Conservation (phyloP, 1,284 basidiomycete species). For the Fomitopsis palustris region DNA sequence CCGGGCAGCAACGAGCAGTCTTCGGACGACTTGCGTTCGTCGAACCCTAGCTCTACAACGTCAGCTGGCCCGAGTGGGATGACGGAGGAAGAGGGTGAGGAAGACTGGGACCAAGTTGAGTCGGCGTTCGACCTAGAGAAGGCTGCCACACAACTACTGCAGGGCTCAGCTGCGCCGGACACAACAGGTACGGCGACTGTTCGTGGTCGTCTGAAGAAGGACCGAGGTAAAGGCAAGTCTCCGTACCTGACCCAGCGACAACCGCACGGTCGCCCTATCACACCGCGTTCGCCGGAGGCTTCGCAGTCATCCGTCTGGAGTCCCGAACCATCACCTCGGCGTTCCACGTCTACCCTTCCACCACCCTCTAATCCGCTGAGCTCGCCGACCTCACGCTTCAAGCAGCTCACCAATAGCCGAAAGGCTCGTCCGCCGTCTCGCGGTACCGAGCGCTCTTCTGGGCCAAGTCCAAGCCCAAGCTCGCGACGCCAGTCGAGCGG, state of each 20-base stretch:
- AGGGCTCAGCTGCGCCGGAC: background rate
- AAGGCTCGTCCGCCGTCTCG: constrained; percentile 15
- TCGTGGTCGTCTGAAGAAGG: constrained; percentile 41
- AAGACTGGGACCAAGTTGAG: constrained; percentile 76
- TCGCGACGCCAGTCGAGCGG: constrained; percentile 10
- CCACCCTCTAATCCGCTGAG: constrained; percentile 26
- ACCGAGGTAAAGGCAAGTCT: constrained; percentile 39
- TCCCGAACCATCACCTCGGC: constrained; percentile 14
- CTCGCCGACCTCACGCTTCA: constrained; percentile 57
- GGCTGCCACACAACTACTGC: constrained; percentile 23
- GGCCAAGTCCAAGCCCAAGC: constrained; percentile 26
- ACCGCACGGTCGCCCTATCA: constrained; percentile 18
- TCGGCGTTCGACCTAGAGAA: constrained; percentile 56
- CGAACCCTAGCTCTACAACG: constrained; percentile 14
- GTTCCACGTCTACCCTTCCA: background rate
- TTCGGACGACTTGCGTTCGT: constrained; percentile 16
- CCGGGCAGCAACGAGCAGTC: constrained; percentile 10
- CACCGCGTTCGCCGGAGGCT: constrained; percentile 36
- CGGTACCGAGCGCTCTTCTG: constrained; percentile 21
- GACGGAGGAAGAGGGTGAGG: constrained; percentile 27
- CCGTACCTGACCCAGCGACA: constrained; percentile 40
- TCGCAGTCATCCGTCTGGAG: constrained; percentile 46
- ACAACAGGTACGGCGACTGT: constrained; percentile 26
- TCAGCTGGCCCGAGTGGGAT: background rate
- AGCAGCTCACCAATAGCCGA: constrained; percentile 40